phyloP scores from a whole-genome alignment of 1,284 basidiomycete genomes.

The Pseudozyma sp. region DNA sequence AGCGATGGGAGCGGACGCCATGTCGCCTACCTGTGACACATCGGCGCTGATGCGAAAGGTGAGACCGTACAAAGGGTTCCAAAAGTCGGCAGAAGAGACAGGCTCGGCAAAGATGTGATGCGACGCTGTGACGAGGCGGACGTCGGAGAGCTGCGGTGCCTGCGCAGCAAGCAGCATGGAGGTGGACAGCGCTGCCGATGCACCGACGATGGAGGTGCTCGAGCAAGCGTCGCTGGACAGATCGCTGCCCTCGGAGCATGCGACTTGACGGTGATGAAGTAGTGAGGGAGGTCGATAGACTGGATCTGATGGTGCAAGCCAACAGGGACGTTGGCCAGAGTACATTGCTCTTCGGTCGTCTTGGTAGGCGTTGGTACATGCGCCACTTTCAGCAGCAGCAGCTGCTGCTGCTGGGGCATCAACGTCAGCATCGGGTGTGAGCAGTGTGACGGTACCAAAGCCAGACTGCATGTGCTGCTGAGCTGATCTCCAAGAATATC shows the following conservation, averaged over 20 bases:
- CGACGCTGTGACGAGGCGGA: constrained; percentile 19
- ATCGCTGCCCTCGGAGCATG: constrained; percentile 7
- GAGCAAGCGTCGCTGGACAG: neutral
- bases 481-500: constrained; percentile 41
- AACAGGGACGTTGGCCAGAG: constrained; percentile 31
- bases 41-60: constrained; percentile 11
- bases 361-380: constrained; percentile 15
- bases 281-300: constrained; percentile 19
- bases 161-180: constrained; percentile 14
- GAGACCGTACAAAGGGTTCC: constrained; percentile 31
- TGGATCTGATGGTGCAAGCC: constrained; percentile 15
- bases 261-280: constrained; percentile 27
- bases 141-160: constrained; percentile 8
- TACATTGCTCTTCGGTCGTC: neutral
- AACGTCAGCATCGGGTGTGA: constrained; percentile 30
- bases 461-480: constrained; percentile 23
- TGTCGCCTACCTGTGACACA: neutral
- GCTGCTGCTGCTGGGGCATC: neutral
- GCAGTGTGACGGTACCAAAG: constrained; percentile 27
- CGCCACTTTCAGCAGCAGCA: no score
- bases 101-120: constrained; percentile 24
- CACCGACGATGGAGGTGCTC: neutral
- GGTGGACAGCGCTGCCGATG: neutral
- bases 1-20: neutral
- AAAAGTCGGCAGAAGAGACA: constrained; percentile 38